Evolutionary conservation across 2,329 filamentous ascomycete species (phyloP).

Genomic region (Sporothrix humicola): DNA sequence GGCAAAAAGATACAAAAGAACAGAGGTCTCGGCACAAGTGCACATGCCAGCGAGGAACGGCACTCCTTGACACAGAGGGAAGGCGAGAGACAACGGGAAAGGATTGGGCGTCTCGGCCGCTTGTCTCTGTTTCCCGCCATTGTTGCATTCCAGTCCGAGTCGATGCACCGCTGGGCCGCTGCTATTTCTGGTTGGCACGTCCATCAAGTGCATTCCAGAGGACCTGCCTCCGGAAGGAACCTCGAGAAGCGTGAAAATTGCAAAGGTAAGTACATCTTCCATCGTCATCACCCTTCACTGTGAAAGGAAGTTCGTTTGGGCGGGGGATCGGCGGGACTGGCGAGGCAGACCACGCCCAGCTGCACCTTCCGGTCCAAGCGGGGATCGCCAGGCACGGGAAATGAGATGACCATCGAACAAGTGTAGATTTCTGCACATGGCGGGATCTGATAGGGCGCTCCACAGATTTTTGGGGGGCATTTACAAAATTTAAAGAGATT

Average conservation of each 20-base stretch:
- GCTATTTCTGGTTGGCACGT: constrained; percentile 5
- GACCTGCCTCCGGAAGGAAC: neutral
- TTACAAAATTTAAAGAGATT: neutral
- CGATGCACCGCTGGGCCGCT: neutral
- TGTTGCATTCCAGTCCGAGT: constrained; percentile 9
- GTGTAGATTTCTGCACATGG: constrained; percentile 17
- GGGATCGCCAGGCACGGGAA: constrained; percentile 9
- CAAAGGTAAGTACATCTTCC: too few relatives aligned
- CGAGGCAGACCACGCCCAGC: neutral
- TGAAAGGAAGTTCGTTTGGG: too few relatives aligned
- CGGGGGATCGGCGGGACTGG: neutral
- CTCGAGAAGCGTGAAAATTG: neutral
- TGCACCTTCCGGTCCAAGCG: constrained; percentile 20
- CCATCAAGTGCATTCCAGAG: neutral
- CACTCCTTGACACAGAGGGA: neutral
- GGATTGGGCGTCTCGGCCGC: neutral
- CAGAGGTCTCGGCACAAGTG: neutral
- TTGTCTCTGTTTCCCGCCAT: neutral
- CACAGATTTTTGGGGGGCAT: neutral
- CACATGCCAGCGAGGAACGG: constrained; percentile 8
- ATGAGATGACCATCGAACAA: neutral
- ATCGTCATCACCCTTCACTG: too few relatives aligned
- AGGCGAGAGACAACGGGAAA: constrained; percentile 19
- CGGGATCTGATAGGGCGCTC: constrained; percentile 7
- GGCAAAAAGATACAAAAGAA: neutral